These are phyloP conservation scores for Lachancea kluyveri DNA, from an alignment of 805 yeast genomes.

Conservation along the genomic window DNA sequence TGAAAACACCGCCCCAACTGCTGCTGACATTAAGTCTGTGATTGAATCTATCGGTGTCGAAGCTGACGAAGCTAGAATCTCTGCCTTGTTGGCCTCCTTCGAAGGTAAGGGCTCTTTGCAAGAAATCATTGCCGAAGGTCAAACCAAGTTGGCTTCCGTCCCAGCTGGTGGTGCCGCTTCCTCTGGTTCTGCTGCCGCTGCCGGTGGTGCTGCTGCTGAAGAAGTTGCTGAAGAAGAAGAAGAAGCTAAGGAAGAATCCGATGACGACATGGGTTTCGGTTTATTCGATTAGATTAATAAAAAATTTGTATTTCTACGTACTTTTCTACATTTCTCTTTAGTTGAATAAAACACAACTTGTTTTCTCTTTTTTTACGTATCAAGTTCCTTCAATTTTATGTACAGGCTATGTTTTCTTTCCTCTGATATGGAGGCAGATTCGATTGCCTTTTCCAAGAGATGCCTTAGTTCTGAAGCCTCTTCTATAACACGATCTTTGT, in stretches of 20 bases:
- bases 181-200: conserved; percentile 50
- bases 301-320: not conserved
- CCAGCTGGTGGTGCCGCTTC: conserved; percentile 81
- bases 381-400: too few species aligned
- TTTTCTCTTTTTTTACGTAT: too few species aligned
- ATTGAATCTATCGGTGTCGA: conserved; percentile 75
- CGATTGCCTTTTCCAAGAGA: conserved; percentile 3
- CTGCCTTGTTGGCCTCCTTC: conserved; percentile 63
- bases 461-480: conserved; percentile 3
- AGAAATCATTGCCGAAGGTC: conserved; percentile 76
- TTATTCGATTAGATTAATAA: conserved; percentile 47
- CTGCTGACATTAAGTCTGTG: conserved; percentile 65
- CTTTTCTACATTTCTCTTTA: conserved; percentile 2
- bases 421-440: too few species aligned
- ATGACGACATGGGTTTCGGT: conserved; percentile 76
- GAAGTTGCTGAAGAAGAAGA: conserved; percentile 53
- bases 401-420: too few species aligned
- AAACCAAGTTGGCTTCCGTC: conserved; percentile 71
- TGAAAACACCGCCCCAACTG: conserved; percentile 79
- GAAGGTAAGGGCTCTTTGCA: conserved; percentile 65
- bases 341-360: not conserved
- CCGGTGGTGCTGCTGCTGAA: conserved; percentile 48
- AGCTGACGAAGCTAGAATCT: conserved; percentile 71
- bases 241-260: conserved; percentile 46
- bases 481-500: conserved; percentile 1